Evolutionary conservation across 345 rosid species (phyloP).

Genomic region (Aquilaria malaccensis): DNA sequence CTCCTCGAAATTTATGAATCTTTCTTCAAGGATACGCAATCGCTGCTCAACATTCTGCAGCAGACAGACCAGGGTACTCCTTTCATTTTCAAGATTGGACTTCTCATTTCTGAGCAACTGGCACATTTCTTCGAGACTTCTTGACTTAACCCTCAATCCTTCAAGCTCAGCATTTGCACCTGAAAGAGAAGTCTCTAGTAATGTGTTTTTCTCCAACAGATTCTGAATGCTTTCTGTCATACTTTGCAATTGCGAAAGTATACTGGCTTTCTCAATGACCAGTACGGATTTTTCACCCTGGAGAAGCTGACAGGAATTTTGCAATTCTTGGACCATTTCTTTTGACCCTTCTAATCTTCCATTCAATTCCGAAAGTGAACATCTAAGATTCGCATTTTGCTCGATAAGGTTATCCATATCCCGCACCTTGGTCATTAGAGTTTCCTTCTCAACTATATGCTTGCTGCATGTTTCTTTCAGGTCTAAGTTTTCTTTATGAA

Average conservation of each 20-base stretch:
- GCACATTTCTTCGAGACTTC: constrained; percentile 55
- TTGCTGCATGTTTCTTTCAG: constrained; percentile 40
- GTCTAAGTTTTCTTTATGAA: constrained; percentile 52
- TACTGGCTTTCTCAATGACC: constrained; percentile 49
- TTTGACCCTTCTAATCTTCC: constrained; percentile 51
- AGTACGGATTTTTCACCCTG: constrained; percentile 59
- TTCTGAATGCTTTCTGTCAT: constrained; percentile 64
- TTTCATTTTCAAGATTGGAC: constrained; percentile 41
- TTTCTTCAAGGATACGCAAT: constrained; percentile 49
- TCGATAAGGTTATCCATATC: constrained; percentile 37
- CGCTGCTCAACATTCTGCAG: constrained; percentile 48
- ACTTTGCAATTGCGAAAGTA: constrained; percentile 66
- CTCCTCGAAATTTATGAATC: constrained; percentile 52
- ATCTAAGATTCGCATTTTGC: constrained; percentile 51
- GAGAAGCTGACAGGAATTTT: constrained; percentile 52
- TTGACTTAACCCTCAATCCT: constrained; percentile 46
- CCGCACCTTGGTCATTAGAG: constrained; percentile 40
- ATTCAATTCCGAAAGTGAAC: constrained; percentile 58
- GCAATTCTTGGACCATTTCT: constrained; percentile 42
- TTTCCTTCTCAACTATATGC: constrained; percentile 35
- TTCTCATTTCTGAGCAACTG: constrained; percentile 59
- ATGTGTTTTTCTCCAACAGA: constrained; percentile 48
- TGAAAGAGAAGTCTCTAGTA: constrained; percentile 40
- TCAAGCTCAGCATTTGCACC: constrained; percentile 69
- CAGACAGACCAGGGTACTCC: constrained; percentile 42